Evolutionary conservation across 768 basidiomycete species (phyloP).

Genomic region (Auricularia sp.): DNA sequence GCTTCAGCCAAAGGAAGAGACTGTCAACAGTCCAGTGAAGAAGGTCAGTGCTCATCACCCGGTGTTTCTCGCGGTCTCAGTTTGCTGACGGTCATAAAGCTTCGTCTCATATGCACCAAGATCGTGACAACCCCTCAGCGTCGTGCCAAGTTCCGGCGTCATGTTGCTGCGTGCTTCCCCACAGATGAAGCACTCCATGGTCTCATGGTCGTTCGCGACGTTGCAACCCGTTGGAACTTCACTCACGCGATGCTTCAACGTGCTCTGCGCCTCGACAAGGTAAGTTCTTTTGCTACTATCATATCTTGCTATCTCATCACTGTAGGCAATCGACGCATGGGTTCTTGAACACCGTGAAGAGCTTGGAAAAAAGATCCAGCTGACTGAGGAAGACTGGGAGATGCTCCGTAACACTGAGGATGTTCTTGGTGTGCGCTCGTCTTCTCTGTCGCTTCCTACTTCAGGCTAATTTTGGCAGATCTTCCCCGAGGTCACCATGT

Average conservation of each 20-base stretch:
- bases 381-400: conserved; percentile 10
- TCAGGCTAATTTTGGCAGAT: conserved; percentile 12
- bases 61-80: too few species aligned
- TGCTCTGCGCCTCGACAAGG: conserved; percentile 18
- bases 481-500: conserved; percentile 22
- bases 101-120: conserved; percentile 22
- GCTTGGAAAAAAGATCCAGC: conserved; percentile 9
- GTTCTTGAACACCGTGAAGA: conserved; percentile 14
- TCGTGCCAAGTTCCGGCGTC: conserved; percentile 15
- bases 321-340: conserved; percentile 28
- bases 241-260: conserved; percentile 27
- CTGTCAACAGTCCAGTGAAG: conserved; percentile 12
- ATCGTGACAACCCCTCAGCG: conserved; percentile 25
- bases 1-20: background rate
- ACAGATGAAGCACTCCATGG: background rate
- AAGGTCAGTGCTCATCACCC: too few species aligned
- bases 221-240: conserved; percentile 27
- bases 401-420: background rate
- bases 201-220: conserved; percentile 25
- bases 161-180: conserved; percentile 12
- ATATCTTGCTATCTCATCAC: too few species aligned
- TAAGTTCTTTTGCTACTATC: conserved; percentile 8
- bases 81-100: conserved; percentile 14
- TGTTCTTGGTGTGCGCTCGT: conserved; percentile 3
- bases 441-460: background rate